phyloP scores from a whole-genome alignment of 768 basidiomycete species.

The Podaxis pistillaris region DNA sequence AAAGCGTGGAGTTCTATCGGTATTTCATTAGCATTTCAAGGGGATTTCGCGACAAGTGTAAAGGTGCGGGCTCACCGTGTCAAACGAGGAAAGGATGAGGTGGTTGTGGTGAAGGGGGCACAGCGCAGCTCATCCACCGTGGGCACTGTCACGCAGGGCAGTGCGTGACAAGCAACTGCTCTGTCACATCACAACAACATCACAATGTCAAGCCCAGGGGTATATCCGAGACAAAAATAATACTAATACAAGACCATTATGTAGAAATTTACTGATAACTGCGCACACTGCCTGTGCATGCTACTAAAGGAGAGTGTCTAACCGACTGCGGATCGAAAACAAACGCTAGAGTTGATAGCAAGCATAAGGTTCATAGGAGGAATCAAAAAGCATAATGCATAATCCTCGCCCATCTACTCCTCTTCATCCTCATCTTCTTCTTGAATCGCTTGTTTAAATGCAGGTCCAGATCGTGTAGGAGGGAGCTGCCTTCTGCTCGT shows the following conservation, averaged over 20 bases:
- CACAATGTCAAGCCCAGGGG: background rate
- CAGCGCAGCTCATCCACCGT: conserved; percentile 7
- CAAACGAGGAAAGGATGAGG: conserved; percentile 32
- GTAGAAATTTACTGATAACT: conserved; percentile 1
- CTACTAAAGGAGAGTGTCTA: background rate
- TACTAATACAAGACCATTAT: conserved; percentile 7
- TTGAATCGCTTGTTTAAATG: conserved; percentile 71
- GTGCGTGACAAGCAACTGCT: background rate
- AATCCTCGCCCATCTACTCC: conserved; percentile 32
- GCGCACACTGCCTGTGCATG: conserved; percentile 4
- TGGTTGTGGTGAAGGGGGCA: conserved; percentile 18
- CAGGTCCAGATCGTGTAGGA: conserved; percentile 61
- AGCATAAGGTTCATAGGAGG: conserved; percentile 2
- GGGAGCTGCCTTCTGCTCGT: conserved; percentile 70
- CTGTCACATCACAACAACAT: conserved; percentile 6
- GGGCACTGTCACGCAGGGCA: conserved; percentile 9
- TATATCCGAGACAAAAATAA: background rate
- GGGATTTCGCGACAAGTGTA: background rate
- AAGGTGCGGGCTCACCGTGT: conserved; percentile 32
- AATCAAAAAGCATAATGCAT: conserved; percentile 12
- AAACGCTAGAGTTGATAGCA: conserved; percentile 1
- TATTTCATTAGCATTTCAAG: background rate
- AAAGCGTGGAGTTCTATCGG: conserved; percentile 29
- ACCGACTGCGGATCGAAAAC: background rate
- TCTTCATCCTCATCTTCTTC: conserved; percentile 86